These are phyloP conservation scores for Posidonia australis DNA, from an alignment of 106 monocot species.

Conservation along the genomic window DNA sequence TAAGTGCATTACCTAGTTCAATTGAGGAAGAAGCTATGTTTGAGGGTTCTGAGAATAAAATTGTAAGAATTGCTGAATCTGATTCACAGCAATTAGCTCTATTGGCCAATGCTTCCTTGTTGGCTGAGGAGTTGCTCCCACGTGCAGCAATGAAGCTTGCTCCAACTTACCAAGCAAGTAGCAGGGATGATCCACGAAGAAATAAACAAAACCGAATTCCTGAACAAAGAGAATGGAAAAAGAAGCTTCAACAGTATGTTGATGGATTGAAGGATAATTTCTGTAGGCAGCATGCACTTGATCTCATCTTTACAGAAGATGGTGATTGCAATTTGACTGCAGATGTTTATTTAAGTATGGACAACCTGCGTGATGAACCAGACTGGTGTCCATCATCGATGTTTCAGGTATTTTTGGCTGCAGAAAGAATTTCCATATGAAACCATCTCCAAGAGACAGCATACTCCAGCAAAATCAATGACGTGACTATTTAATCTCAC, in stretches of 20 bases:
- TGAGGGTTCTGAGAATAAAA: slow-evolving; percentile 66
- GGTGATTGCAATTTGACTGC: slow-evolving; percentile 70
- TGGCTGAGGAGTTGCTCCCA: slow-evolving; percentile 86
- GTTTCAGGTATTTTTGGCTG: slow-evolving; percentile 53
- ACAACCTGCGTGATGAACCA: slow-evolving; percentile 37
- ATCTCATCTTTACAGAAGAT: slow-evolving; percentile 94
- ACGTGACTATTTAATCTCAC: no score
- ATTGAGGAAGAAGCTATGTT: slow-evolving; percentile 70
- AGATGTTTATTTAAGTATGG: slow-evolving; percentile 77
- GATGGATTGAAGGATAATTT: slow-evolving; percentile 72
- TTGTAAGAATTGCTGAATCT: slow-evolving; percentile 80
- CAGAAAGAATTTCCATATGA: no score
- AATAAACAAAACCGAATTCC: slow-evolving; percentile 49
- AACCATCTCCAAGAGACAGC: no score
- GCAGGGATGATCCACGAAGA: slow-evolving; percentile 46
- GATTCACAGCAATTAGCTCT: slow-evolving; percentile 82
- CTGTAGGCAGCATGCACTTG: slow-evolving; percentile 90
- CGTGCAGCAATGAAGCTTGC: slow-evolving; percentile 76
- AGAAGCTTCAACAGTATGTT: slow-evolving; percentile 62
- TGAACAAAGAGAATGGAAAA: slow-evolving; percentile 92
- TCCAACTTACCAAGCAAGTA: slow-evolving; percentile 33
- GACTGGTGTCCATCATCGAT: slow-evolving; percentile 71
- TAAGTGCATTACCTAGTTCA: slow-evolving; percentile 78
- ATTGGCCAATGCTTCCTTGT: slow-evolving; percentile 84
- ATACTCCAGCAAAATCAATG: no score